A percentile compares a stretch with the other conserved stretches of the same genome.
phyloP scores from a whole-genome alignment of 768 basidiomycete genomes.

The Lactifluus hygrophoroides region DNA sequence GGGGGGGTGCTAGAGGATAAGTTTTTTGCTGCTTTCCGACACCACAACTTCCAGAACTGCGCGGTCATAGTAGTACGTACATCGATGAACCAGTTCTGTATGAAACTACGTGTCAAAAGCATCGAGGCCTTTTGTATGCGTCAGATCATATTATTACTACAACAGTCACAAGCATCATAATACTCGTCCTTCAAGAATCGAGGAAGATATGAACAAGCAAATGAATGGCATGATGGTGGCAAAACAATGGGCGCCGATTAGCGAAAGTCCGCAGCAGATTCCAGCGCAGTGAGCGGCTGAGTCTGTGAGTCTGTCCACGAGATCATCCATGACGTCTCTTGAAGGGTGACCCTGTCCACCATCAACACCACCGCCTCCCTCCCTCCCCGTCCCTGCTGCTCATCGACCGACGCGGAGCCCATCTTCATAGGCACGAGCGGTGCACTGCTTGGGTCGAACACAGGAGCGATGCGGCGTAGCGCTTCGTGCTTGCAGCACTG shows the following conservation, averaged over 20 bases:
- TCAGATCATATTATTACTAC: no score
- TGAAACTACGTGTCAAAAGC: no score
- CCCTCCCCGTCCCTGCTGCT: neutral
- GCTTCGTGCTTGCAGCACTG: slow-evolving; percentile 54
- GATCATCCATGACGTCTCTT: slow-evolving; percentile 20
- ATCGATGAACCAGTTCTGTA: no score
- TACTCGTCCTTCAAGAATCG: no score
- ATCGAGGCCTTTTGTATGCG: no score
- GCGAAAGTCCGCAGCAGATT: neutral
- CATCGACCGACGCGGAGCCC: neutral
- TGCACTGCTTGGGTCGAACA: slow-evolving; percentile 42
- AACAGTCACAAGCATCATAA: no score
- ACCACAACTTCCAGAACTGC: no score
- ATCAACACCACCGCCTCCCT: neutral
- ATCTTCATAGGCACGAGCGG: slow-evolving; percentile 13
- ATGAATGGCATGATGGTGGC: neutral
- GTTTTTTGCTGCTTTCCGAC: no score
- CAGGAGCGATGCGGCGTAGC: slow-evolving; percentile 71
- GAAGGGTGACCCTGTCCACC: neutral
- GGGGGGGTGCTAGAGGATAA: no score
- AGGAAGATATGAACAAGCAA: no score
- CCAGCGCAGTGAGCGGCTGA: slow-evolving; percentile 14
- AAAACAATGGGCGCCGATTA: neutral
- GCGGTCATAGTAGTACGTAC: no score
- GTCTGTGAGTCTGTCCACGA: slow-evolving; percentile 15